Percentiles rank a stretch among this genome's conserved stretches.
These are phyloP conservation scores for Oryza glaberrima DNA, from an alignment of 176 grass and related monocot species.

Conservation along the genomic window DNA sequence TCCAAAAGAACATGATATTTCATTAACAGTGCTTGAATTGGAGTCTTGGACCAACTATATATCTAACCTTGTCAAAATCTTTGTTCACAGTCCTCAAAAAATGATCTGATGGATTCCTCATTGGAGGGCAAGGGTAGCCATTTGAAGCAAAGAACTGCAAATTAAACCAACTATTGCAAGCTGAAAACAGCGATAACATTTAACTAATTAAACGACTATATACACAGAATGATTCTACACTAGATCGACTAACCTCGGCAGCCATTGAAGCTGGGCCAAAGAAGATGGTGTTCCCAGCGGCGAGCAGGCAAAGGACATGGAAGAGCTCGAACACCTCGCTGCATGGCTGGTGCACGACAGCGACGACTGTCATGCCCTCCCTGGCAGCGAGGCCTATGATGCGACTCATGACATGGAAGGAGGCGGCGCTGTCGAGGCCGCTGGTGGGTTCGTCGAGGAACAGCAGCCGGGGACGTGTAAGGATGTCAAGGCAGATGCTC, in stretches of 20 bases:
- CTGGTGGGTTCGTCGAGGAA: no score
- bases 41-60: no score
- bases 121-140: conserved; percentile 59
- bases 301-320: conserved; percentile 57
- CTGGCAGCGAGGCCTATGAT: conserved; percentile 15
- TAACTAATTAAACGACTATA: no score
- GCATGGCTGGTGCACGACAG: conserved; percentile 65
- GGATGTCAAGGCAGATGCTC: conserved; percentile 70
- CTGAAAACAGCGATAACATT: background rate
- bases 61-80: conserved; percentile 63
- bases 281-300: conserved; percentile 55
- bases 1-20: no score
- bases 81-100: conserved; percentile 71
- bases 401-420: no score
- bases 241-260: conserved; percentile 21
- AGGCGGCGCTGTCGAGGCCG: no score
- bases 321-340: conserved; percentile 72
- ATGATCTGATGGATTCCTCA: conserved; percentile 72
- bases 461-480: conserved; percentile 27
- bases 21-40: no score
- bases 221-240: no score
- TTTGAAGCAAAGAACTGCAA: conserved; percentile 67
- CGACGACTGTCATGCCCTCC: conserved; percentile 56
- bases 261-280: conserved; percentile 47
- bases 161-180: background rate